A percentile compares a stretch with the other conserved stretches of the same genome.
These are phyloP conservation scores for Taphrina communis DNA, from an alignment of 1,139 yeast genomes.

Conservation along the genomic window DNA sequence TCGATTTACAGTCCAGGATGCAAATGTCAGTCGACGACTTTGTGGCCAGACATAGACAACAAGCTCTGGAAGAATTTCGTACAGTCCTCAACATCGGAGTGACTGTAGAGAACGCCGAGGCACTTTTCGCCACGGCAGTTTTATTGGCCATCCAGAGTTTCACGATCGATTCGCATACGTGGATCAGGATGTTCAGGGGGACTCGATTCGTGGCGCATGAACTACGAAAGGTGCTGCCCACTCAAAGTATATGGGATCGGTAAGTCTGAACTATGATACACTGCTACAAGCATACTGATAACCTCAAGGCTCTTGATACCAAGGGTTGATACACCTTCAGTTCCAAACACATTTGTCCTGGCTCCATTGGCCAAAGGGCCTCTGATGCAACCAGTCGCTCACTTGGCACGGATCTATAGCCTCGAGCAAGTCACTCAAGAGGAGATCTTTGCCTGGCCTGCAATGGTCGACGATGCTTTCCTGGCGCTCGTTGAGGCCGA, in stretches of 20 bases:
- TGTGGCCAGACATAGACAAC: slow-evolving; percentile 33
- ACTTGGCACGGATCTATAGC: slow-evolving; percentile 29
- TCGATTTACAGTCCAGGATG: slow-evolving; percentile 26
- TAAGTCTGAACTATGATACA: not conserved
- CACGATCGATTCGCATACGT: slow-evolving; percentile 32
- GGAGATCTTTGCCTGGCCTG: slow-evolving; percentile 34
- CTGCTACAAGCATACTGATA: not conserved
- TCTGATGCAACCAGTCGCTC: slow-evolving; percentile 23
- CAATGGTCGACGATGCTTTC: slow-evolving; percentile 30
- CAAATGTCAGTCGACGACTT: slow-evolving; percentile 35
- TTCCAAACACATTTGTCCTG: slow-evolving; percentile 22
- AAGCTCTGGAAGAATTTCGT: slow-evolving; percentile 28
- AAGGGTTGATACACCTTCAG: slow-evolving; percentile 13
- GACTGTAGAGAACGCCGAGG: slow-evolving; percentile 29
- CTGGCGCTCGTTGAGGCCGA: slow-evolving; percentile 31
- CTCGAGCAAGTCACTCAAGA: slow-evolving; percentile 14
- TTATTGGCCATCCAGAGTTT: slow-evolving; percentile 34
- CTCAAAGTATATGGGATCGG: slow-evolving; percentile 20
- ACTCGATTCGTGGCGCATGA: slow-evolving; percentile 34
- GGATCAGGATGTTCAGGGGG: slow-evolving; percentile 38
- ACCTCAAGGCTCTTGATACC: not conserved
- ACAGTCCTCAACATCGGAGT: slow-evolving; percentile 24
- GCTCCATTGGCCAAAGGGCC: slow-evolving; percentile 37
- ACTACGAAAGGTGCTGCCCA: slow-evolving; percentile 16
- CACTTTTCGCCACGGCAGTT: slow-evolving; percentile 35